phyloP scores from a whole-genome alignment of 148 eudicot genomes.

The Selenicereus undatus region DNA sequence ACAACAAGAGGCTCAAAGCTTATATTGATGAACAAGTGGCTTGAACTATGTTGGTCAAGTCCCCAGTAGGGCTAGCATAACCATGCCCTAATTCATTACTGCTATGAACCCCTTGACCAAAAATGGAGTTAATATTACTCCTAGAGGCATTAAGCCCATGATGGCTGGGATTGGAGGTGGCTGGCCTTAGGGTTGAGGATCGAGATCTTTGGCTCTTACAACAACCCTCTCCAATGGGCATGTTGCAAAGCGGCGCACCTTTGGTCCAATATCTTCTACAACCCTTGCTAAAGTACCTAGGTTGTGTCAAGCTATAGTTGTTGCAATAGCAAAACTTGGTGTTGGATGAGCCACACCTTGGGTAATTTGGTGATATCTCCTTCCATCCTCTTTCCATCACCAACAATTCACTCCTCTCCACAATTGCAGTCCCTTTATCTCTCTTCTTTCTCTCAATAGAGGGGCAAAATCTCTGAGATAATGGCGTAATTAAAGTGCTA shows the following conservation, averaged over 20 bases:
- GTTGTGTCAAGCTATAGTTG: conserved; percentile 34
- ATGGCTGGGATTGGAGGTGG: conserved; percentile 1
- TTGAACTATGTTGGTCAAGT: conserved; percentile 18
- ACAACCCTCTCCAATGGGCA: conserved; percentile 33
- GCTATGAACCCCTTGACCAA: not conserved
- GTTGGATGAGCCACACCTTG: conserved; percentile 33
- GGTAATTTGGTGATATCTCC: conserved; percentile 31
- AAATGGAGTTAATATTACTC: conserved; percentile 6
- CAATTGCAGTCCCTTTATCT: conserved; percentile 12
- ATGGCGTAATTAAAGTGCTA: not conserved
- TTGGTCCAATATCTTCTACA: conserved; percentile 36
- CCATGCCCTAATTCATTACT: not conserved
- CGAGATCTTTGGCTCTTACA: conserved; percentile 28
- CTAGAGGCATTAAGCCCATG: conserved; percentile 17
- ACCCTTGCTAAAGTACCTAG: conserved; percentile 33
- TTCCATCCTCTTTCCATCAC: conserved; percentile 38
- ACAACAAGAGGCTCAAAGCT: conserved; percentile 11
- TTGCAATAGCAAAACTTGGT: conserved; percentile 35
- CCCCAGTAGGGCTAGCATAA: conserved; percentile 3
- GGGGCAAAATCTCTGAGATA: conserved; percentile 1
- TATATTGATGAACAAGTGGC: conserved; percentile 9
- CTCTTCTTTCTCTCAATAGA: not conserved
- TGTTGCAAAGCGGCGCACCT: conserved; percentile 31
- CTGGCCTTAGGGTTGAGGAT: conserved; percentile 14
- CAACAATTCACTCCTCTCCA: not conserved